Conservation (phyloP, 1,284 basidiomycete genomes). For the Malassezia obtusa region DNA sequence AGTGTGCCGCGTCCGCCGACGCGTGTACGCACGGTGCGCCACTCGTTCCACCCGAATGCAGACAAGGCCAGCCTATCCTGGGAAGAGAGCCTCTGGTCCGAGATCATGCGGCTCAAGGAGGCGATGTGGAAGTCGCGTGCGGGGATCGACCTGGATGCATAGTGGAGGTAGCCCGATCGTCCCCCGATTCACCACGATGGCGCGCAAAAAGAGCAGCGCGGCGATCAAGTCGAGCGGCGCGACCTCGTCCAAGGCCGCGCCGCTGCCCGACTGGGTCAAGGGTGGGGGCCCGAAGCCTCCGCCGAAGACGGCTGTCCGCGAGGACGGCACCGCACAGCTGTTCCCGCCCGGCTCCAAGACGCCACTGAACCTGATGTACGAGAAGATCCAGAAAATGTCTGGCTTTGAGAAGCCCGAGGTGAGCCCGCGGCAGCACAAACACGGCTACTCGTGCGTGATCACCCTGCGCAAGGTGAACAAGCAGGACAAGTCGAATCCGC, state of each 20-base stretch:
- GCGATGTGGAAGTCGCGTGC: conserved; percentile 15
- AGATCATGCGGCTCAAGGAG: conserved; percentile 15
- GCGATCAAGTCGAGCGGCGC: conserved; percentile 43
- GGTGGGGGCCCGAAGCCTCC: conserved; percentile 25
- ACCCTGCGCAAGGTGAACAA: conserved; percentile 44
- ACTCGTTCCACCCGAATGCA: conserved; percentile 1
- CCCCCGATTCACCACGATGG: conserved; percentile 18
- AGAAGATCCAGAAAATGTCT: conserved; percentile 39
- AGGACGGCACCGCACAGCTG: conserved; percentile 18
- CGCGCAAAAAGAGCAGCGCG: conserved; percentile 39
- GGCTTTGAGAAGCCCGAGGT: conserved; percentile 44
- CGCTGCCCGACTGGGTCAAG: conserved; percentile 47
- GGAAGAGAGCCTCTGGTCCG: conserved; percentile 14
- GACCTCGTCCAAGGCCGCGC: conserved; percentile 42
- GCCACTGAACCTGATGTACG: conserved; percentile 46
- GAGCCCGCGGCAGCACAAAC: conserved; percentile 27
- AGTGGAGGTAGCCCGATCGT: conserved; percentile 1
- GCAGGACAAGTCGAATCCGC: conserved; percentile 36
- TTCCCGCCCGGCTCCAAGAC: conserved; percentile 48
- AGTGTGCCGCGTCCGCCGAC: neutral
- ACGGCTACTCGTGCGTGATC: conserved; percentile 35
- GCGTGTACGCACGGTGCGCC: neutral
- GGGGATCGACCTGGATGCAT: conserved; percentile 11
- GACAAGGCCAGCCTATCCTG: neutral
- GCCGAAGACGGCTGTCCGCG: conserved; percentile 15